phyloP scores from a whole-genome alignment of 2,329 filamentous ascomycete genomes.

The Colletotrichum orchidophilum region DNA sequence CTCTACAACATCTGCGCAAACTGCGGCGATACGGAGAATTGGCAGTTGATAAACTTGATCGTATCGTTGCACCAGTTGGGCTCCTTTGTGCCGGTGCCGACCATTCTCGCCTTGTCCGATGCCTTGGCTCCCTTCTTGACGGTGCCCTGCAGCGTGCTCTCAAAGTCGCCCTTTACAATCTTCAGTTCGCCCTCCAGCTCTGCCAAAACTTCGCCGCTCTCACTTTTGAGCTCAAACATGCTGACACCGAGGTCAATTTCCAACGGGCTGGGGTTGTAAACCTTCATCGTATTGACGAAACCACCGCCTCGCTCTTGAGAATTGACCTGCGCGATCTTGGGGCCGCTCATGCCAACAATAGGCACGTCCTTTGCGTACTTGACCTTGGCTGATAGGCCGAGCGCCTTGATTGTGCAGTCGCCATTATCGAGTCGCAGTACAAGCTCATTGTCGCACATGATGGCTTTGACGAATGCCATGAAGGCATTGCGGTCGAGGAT shows the following conservation, averaged over 20 bases:
- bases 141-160: conserved; percentile 41
- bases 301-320: conserved; percentile 34
- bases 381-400: conserved; percentile 38
- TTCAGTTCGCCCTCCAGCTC: conserved; percentile 41
- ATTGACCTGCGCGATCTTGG: conserved; percentile 35
- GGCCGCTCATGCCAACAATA: conserved; percentile 41
- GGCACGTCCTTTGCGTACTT: conserved; percentile 41
- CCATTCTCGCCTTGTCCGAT: conserved; percentile 37
- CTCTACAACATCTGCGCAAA: conserved; percentile 24
- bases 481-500: conserved; percentile 42
- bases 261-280: conserved; percentile 43
- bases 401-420: conserved; percentile 39
- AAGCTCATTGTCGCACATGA: conserved; percentile 41
- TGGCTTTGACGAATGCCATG: conserved; percentile 42
- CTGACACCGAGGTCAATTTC: conserved; percentile 44
- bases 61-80: conserved; percentile 42
- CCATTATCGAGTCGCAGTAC: conserved; percentile 42
- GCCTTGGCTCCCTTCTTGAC: conserved; percentile 26
- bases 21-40: conserved; percentile 29
- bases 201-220: conserved; percentile 39
- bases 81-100: conserved; percentile 39
- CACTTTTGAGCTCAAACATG: conserved; percentile 44
- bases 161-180: conserved; percentile 40
- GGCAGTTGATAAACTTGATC: conserved; percentile 39
- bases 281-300: conserved; percentile 36